Base-by-base conservation (phyloP, 352 stramenopile species). In the Globisporangium lucens region DNA sequence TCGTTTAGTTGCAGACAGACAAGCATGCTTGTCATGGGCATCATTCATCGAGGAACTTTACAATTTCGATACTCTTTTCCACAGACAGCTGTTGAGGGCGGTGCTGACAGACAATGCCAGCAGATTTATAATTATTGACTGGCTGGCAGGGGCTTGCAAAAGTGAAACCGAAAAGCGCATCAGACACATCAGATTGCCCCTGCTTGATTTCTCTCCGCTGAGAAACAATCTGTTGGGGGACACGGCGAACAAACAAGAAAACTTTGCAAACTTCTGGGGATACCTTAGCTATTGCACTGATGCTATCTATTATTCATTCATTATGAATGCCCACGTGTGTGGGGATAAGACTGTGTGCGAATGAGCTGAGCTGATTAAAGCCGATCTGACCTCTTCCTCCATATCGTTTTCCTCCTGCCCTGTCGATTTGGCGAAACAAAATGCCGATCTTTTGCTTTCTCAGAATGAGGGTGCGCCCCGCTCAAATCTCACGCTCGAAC, bases 341-440 rank as follows among this genome's bases (percentile, higher is more conserved):
- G 15, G 0, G 6, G 43, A 6, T 49, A 2, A 4, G 35, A 13
- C 35, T n/a, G 41, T 8, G 41, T 49, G 41, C 41, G n/a, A 49
- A 49, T 49, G 41, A 8, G 41, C 41, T 49, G 13, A 46, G 38
- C 38, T 35, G 22, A 27, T 35, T 24, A 27, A 33, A 61, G 55
- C 55, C 20, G 47, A 47, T 35, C 51, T 22, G 43, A 51, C 7
- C n/a, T 29, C 47, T 55, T 29, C 8, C 12, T 15, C 51, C 46
- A 27, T 24, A 2, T 52, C 46, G 46, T 10, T 15, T 52, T 24
- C 6, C 27, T 15, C 15, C 15, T 61, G 56, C 17, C 56, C n/a
- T 47, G 33, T 30, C 56, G 56, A 61, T 61, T 61, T 61, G 33
- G 33, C 56, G 56, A 61, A 36, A 17, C 15, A 43, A 55, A 17